Percentiles rank a stretch among this genome's conserved stretches.
Evolutionary conservation across 1,139 yeast species (phyloP).

Genomic region (Pichia sp.): DNA sequence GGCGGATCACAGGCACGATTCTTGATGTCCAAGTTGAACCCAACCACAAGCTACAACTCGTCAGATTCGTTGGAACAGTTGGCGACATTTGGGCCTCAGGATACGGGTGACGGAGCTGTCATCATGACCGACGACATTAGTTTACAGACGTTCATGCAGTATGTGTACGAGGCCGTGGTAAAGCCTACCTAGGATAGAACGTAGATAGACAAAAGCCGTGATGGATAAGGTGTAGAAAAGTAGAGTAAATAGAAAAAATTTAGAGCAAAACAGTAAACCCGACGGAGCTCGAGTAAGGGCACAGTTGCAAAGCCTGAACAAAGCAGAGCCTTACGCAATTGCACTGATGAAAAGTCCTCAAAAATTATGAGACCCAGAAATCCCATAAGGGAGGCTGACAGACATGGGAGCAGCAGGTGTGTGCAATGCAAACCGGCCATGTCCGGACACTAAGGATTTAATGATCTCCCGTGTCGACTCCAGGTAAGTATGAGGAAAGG

Average conservation of each 20-base stretch:
- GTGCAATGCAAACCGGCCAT: constrained; percentile 67
- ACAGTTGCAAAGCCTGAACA: constrained; percentile 5
- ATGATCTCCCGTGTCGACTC: constrained; percentile 96
- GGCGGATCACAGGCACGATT: constrained; percentile 79
- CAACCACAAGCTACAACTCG: constrained; percentile 55
- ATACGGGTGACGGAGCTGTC: constrained; percentile 29
- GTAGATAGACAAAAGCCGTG: background rate
- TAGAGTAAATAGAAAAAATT: background rate
- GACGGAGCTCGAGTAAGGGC: too few species aligned
- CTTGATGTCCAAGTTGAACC: constrained; percentile 68
- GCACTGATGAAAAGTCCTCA: constrained; percentile 38
- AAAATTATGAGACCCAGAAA: constrained; percentile 85
- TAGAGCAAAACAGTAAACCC: too few species aligned
- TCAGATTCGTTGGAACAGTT: constrained; percentile 32
- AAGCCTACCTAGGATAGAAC: constrained; percentile 13
- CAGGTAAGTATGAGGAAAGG: constrained; percentile 94
- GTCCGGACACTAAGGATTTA: constrained; percentile 77
- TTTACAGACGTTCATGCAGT: constrained; percentile 64
- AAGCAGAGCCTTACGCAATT: constrained; percentile 2
- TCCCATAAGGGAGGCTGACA: constrained; percentile 40
- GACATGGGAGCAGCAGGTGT: constrained; percentile 33
- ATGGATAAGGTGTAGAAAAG: background rate
- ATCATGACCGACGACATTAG: constrained; percentile 69
- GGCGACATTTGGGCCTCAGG: constrained; percentile 10
- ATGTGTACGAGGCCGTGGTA: constrained; percentile 39